phyloP scores from a whole-genome alignment of 495 filamentous ascomycete genomes.

The Penicillium fimorum region DNA sequence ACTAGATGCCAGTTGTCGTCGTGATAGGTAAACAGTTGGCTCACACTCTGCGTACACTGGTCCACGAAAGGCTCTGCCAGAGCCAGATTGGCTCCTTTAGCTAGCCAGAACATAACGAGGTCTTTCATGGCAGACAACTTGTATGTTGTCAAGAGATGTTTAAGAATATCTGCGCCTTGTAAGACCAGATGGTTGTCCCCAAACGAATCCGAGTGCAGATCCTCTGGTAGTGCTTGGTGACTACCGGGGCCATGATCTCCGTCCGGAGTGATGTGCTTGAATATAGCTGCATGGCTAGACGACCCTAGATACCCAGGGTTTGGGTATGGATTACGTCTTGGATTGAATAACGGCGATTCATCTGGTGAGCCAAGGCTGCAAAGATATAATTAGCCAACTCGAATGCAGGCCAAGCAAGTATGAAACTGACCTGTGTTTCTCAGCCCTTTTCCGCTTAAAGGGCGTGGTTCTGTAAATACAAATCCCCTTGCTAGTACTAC shows the following conservation, averaged over 20 bases:
- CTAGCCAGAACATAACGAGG: slow-evolving; percentile 33
- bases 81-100: slow-evolving; percentile 36
- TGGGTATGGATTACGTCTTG: slow-evolving; percentile 36
- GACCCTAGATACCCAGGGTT: slow-evolving; percentile 45
- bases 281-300: slow-evolving; percentile 44
- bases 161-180: slow-evolving; percentile 31
- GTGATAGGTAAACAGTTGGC: slow-evolving; percentile 26
- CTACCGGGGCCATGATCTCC: slow-evolving; percentile 12
- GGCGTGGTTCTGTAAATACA: slow-evolving; percentile 43
- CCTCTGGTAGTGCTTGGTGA: slow-evolving; percentile 13
- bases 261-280: slow-evolving; percentile 38
- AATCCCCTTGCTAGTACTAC: slow-evolving; percentile 23
- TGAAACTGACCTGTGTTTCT: slow-evolving; percentile 22
- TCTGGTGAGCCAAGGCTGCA: slow-evolving; percentile 20
- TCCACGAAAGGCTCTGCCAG: slow-evolving; percentile 35
- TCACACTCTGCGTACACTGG: slow-evolving; percentile 28
- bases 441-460: slow-evolving; percentile 34
- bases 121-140: slow-evolving; percentile 30
- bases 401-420: background rate
- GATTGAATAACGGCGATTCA: slow-evolving; percentile 25
- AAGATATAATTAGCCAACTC: background rate
- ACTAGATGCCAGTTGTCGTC: slow-evolving; percentile 32
- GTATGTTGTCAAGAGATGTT: slow-evolving; percentile 26
- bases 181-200: slow-evolving; percentile 27
- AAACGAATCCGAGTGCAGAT: slow-evolving; percentile 10